Evolutionary conservation across 192 early-diverging fungal genomes (phyloP).

Genomic region (Coemansia sp.): DNA sequence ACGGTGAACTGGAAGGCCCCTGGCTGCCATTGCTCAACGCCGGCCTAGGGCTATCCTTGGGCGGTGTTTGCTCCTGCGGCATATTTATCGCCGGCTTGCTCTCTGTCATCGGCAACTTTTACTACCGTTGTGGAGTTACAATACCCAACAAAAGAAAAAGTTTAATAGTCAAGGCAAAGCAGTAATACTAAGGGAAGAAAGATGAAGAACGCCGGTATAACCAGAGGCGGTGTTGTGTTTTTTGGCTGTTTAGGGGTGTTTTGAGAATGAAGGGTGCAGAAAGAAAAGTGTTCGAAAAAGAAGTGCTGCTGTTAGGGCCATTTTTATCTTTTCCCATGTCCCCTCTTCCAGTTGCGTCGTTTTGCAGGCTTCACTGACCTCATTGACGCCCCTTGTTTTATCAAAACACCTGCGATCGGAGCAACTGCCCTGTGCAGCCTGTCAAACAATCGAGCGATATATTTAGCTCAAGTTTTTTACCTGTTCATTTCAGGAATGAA

Average conservation of each 20-base stretch:
- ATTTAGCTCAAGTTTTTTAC: not conserved
- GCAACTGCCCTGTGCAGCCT: not conserved
- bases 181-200: not conserved
- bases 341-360: not conserved
- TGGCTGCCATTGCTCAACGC: not conserved
- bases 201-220: not conserved
- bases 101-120: not conserved
- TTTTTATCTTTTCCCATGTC: not conserved
- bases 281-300: not conserved
- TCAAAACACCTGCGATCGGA: not conserved
- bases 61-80: not conserved
- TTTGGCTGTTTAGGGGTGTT: too few species aligned
- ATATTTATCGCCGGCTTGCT: not conserved
- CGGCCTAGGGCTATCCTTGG: not conserved
- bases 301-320: not conserved
- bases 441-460: not conserved
- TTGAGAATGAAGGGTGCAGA: not conserved
- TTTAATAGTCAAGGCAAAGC: not conserved
- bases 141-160: not conserved
- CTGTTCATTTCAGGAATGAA: not conserved
- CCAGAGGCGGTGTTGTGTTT: too few species aligned
- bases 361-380: not conserved
- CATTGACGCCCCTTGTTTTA: not conserved
- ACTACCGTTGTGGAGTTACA: conserved; percentile 2
- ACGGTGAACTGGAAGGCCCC: conserved; percentile 7